These are phyloP conservation scores for Coemansia sp. DNA, from an alignment of 192 early-diverging fungal species.

Conservation along the genomic window DNA sequence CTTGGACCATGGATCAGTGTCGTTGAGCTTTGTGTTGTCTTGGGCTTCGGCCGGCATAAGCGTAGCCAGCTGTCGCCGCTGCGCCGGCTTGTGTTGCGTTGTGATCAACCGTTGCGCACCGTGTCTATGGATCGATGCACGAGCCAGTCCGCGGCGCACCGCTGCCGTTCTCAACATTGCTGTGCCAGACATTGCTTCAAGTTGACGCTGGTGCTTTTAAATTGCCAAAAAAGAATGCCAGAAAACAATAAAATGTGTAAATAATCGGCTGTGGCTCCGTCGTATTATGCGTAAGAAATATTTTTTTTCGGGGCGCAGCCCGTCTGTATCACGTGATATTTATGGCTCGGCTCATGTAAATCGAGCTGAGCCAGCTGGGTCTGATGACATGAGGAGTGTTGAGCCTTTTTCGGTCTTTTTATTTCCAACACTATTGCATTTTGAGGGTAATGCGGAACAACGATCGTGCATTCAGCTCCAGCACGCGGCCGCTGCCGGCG, in stretches of 20 bases:
- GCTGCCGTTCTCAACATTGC: constrained; percentile 7
- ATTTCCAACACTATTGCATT: background rate
- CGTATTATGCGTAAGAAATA: background rate
- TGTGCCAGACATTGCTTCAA: constrained; percentile 18
- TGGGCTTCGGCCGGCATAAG: constrained; percentile 8
- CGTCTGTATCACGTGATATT: background rate
- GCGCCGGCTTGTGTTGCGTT: background rate
- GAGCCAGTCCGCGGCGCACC: background rate
- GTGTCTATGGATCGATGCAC: background rate
- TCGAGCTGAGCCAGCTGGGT: background rate
- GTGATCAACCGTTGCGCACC: background rate
- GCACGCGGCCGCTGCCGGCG: constrained; percentile 22
- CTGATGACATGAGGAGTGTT: background rate
- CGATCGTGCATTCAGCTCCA: constrained; percentile 23
- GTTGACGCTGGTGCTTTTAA: background rate
- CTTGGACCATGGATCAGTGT: background rate
- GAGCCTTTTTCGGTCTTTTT: background rate
- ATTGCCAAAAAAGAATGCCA: background rate
- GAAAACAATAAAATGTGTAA: background rate
- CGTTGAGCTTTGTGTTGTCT: background rate
- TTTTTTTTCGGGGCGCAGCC: background rate
- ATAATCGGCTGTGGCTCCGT: background rate
- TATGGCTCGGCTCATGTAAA: background rate
- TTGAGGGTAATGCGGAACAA: background rate
- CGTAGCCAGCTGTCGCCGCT: constrained; percentile 16